phyloP scores from a whole-genome alignment of 345 rosid genomes.

The Syzygium grande region DNA sequence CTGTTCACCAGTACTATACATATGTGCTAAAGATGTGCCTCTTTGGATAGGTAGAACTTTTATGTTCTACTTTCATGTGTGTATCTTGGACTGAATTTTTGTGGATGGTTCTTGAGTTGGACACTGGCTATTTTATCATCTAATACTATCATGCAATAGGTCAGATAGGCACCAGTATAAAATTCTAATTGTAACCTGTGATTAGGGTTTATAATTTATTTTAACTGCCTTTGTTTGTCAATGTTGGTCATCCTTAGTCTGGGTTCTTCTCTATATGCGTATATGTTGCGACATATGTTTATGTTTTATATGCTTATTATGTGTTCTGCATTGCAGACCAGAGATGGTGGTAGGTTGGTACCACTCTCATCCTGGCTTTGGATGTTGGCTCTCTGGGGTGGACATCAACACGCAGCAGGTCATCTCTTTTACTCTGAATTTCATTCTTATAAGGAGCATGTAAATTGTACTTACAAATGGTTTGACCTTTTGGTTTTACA shows the following conservation, averaged over 20 bases:
- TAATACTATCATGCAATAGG: neutral
- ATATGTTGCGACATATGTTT: neutral
- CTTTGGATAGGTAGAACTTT: neutral
- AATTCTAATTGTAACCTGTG: neutral
- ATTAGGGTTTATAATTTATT: neutral
- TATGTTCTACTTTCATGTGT: neutral
- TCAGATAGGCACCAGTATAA: neutral
- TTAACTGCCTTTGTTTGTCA: neutral
- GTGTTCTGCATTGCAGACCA: constrained; percentile 49
- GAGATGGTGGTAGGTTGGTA: constrained; percentile 99
- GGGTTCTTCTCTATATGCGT: neutral
- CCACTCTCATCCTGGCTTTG: constrained; percentile 99
- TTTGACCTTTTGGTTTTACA: neutral
- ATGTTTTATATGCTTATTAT: neutral
- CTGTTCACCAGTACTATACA: neutral
- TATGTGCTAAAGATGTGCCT: neutral
- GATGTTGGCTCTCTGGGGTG: constrained; percentile 99
- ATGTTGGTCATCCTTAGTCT: neutral
- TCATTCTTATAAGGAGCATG: too few species aligned
- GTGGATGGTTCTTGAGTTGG: neutral
- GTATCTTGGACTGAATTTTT: neutral
- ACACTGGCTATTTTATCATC: neutral
- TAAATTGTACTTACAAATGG: neutral
- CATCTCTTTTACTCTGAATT: neutral
- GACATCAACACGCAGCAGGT: constrained; percentile 99